Conservation (phyloP, 2,329 filamentous ascomycete genomes). For the Herpotrichia juniperi region DNA sequence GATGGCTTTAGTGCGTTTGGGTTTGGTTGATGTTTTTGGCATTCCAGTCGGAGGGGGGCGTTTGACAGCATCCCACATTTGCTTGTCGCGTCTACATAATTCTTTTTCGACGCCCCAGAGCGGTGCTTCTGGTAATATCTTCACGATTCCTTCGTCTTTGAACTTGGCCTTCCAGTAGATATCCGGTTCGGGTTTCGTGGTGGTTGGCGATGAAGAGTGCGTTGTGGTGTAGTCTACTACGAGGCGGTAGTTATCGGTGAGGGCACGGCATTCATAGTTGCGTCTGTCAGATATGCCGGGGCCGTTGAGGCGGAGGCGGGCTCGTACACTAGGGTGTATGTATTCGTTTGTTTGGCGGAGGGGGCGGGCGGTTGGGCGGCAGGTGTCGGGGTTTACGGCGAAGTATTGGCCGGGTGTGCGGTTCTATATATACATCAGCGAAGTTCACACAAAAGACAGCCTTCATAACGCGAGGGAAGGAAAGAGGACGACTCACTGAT, state of each 20-base stretch:
- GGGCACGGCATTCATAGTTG: constrained; percentile 50
- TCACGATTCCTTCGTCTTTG: constrained; percentile 42
- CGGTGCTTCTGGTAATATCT: constrained; percentile 52
- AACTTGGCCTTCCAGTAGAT: constrained; percentile 51
- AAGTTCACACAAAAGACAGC: not conserved
- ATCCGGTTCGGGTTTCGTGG: constrained; percentile 36
- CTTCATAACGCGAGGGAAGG: too few relatives aligned
- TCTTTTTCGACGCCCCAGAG: constrained; percentile 53
- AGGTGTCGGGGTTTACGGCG: constrained; percentile 51
- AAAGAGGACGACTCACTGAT: constrained; percentile 27
- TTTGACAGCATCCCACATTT: constrained; percentile 50
- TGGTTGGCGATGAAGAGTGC: constrained; percentile 1
- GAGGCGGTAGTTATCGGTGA: constrained; percentile 56
- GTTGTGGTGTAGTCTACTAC: constrained; percentile 48
- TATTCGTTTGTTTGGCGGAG: constrained; percentile 59
- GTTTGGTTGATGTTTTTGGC: not conserved
- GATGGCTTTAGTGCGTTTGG: constrained; percentile 15
- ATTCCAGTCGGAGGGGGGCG: constrained; percentile 37
- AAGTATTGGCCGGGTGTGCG: constrained; percentile 57
- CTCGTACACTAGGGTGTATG: constrained; percentile 57
- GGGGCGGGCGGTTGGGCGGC: constrained; percentile 49
- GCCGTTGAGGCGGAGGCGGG: constrained; percentile 52
- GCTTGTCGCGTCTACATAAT: constrained; percentile 47
- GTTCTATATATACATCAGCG: constrained; percentile 27
- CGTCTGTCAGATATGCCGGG: constrained; percentile 54